phyloP scores from a whole-genome alignment of 768 basidiomycete species.

The Dioszegia hungarica region DNA sequence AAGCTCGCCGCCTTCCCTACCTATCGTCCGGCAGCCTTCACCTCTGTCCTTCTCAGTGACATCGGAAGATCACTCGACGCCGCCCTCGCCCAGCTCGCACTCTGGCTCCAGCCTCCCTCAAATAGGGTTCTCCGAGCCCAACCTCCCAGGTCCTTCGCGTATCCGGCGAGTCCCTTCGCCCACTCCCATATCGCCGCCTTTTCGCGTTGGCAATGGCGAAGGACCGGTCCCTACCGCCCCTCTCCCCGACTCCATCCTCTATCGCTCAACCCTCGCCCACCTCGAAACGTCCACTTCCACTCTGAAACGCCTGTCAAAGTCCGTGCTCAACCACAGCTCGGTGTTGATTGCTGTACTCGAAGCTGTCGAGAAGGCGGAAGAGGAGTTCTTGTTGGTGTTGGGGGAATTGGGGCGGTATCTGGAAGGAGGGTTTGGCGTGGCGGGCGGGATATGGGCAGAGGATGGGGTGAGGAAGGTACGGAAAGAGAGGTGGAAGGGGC shows the following conservation, averaged over 20 bases:
- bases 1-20: conserved; percentile 18
- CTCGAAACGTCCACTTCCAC: conserved; percentile 31
- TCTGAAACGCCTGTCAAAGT: conserved; percentile 26
- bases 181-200: conserved; percentile 3
- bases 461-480: conserved; percentile 26
- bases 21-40: conserved; percentile 30
- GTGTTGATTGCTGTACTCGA: conserved; percentile 11
- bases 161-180: neutral
- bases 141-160: neutral
- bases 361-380: conserved; percentile 38
- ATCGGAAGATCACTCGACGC: conserved; percentile 3
- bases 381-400: conserved; percentile 27
- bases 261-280: conserved; percentile 29
- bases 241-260: conserved; percentile 33
- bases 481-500: conserved; percentile 30
- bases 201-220: neutral
- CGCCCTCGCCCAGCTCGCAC: neutral
- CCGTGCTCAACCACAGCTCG: conserved; percentile 1
- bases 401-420: conserved; percentile 36
- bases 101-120: neutral
- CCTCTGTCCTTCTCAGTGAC: conserved; percentile 23
- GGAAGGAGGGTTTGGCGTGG: conserved; percentile 30
- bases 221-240: conserved; percentile 24
- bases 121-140: neutral
- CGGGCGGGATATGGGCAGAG: conserved; percentile 22